Base-by-base conservation (phyloP, 345 rosid genomes). In the Brassica juncea region DNA sequence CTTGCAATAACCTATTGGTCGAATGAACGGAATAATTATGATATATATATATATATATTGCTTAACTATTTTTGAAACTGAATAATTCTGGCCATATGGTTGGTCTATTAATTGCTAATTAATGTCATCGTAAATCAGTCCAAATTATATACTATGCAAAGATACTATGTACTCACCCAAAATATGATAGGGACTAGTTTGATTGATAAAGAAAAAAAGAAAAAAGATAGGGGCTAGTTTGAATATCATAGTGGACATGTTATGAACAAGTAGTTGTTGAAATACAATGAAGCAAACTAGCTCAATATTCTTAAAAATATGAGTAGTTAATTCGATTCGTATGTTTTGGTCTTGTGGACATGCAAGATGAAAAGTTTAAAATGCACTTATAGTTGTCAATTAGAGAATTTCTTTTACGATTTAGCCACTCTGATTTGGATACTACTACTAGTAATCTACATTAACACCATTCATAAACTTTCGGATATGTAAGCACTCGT, bases 391-490 rank as follows among this genome's bases (percentile, higher is more conserved):
- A 9, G 3, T 7, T 42, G 31, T 31, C 14, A 10, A 31, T 5
- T 9, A 30, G 15, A 54, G 31, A 47, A 6, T 21, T 47, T 44
- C 1, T 63, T 63, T 12, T 30, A 16, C 62, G 49, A 1, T 58
- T 44, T 58, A 58, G 14, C 62, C 9, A 64, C 6, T 63, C 19
- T 47, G 7, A 31, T 0, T 19, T 66, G 14, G 27, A 34, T 65
- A 54, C 65, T 63, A 30, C 16, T 61, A 47, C 61, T 65, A 74
- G n/a, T 12, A 32, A 66, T 52, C 16, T 10, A 73, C 49, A 30
- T 19, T 9, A 16, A 25, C 44, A 28, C 31, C 54, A 6, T 28
- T 21, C 42, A 61, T 60, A 60, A 6, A 28, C 16, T 39, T 61
- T 9, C 42, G 42, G 28, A 44, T 44, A 44, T 44, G 52, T 44